Base-by-base conservation (phyloP, 1,284 basidiomycete species). In the Ganoderma boninense region DNA sequence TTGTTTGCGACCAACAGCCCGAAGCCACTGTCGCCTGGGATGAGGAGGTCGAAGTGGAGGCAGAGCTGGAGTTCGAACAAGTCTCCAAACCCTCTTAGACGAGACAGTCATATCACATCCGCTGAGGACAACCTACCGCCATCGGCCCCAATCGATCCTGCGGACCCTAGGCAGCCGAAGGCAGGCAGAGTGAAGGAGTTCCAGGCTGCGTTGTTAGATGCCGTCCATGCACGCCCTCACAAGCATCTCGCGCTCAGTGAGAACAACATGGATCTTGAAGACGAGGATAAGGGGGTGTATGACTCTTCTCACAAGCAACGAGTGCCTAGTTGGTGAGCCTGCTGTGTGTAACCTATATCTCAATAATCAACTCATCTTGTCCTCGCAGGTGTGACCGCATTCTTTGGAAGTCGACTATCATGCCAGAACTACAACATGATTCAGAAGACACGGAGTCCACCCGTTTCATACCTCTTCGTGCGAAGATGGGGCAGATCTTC, bases 301-400 rank as follows among this genome's bases (percentile, higher is more conserved):
- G 93, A 95, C 79, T 89, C 91, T 29, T 94, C 93, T 18, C 84
- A 87, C 75, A 95, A 95, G 80, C 87, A 90, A 76, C 88, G 93
- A n/a, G 93, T 95, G 40, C 93, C 93, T 3, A 93, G 92, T 77
- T 95, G 93, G 93, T 92, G 71, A 69, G 86, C 80, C 20, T 18
- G 10, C 23, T 40, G 7, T 66, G 56, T 32, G 26, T 35, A 40
- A 43, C 14, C 14, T 8, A 7, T 26, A 20, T 44, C 43, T 43
- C 14, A 40, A 43, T 11, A 23, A 43, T 11, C 16, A 26, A 70
- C 40, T 65, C 14, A 65, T 20, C 66, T 35, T 69, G 26, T 62
- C 11, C 8, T 44, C 69, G 42, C 68, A 92, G 92, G 92, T 95
- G 93, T 75, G 93, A 95, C 76, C 88, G 93, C 26, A 93, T 95